Percentiles rank a stretch among this genome's conserved stretches.
Conservation (phyloP, 2,329 filamentous ascomycete species). For the Onygenales sp. region DNA sequence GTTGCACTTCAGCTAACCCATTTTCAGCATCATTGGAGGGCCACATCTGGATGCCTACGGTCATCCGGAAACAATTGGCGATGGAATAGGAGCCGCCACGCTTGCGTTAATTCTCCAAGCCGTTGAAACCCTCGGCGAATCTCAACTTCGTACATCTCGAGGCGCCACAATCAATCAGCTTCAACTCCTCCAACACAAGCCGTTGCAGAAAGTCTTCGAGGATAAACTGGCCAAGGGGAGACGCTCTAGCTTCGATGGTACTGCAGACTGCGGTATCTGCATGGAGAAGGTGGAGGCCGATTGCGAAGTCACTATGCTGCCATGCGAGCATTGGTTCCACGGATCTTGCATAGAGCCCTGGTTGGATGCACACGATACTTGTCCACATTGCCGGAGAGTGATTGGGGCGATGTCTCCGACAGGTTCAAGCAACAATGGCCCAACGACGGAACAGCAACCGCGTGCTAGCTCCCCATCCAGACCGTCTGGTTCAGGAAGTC, state of each 20-base stretch:
- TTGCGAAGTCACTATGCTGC: constrained; percentile 65
- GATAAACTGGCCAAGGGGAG: constrained; percentile 56
- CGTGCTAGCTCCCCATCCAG: not conserved
- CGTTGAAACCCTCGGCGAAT: too few species aligned
- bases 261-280: constrained; percentile 83
- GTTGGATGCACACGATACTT: constrained; percentile 86
- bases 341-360: constrained; percentile 71
- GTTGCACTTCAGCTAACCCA: not conserved
- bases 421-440: constrained; percentile 25
- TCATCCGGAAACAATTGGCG: constrained; percentile 5
- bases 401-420: constrained; percentile 16
- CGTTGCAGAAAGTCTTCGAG: constrained; percentile 57
- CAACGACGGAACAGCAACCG: constrained; percentile 34
- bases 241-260: constrained; percentile 62
- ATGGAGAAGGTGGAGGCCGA: constrained; percentile 72
- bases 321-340: constrained; percentile 93
- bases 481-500: not conserved
- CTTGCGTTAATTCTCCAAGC: not conserved
- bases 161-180: not conserved
- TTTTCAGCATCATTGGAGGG: not conserved
- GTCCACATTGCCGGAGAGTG: constrained; percentile 49
- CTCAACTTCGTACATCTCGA: too few species aligned
- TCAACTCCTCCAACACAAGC: constrained; percentile 61
- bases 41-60: not conserved
- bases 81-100: constrained; percentile 10